phyloP scores from a whole-genome alignment of 306 rosid genomes.

The Prunus davidiana region DNA sequence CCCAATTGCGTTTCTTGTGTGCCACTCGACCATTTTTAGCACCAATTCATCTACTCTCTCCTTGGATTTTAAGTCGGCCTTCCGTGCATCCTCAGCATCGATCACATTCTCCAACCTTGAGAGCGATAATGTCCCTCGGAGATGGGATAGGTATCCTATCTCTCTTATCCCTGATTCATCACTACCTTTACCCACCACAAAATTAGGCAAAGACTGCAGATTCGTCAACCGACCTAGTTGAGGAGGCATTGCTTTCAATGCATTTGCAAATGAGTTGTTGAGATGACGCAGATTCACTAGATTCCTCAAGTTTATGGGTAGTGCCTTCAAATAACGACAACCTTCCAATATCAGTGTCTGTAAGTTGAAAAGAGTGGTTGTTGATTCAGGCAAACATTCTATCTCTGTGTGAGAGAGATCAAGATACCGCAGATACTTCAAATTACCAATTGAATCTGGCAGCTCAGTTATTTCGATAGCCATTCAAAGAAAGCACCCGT shows the following conservation, averaged over 20 bases:
- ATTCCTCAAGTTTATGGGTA: not conserved
- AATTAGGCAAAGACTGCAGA: not conserved
- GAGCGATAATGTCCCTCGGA: not conserved
- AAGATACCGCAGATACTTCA: not conserved
- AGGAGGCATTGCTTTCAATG: not conserved
- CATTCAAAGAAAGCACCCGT: not conserved
- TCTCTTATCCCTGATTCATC: not conserved
- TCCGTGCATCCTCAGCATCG: not conserved
- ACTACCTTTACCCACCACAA: not conserved
- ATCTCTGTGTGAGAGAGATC: not conserved
- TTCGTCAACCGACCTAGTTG: not conserved
- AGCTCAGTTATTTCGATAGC: not conserved
- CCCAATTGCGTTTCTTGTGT: not conserved
- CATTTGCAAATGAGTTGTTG: not conserved
- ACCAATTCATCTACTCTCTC: not conserved
- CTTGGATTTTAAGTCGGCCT: not conserved
- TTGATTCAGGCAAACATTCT: not conserved
- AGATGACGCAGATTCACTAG: not conserved
- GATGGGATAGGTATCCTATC: not conserved
- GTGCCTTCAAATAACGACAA: accelerated
- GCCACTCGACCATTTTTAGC: not conserved
- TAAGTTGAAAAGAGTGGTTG: not conserved
- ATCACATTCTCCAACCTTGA: conserved; percentile 8
- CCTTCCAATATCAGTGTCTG: not conserved
- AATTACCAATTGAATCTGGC: not conserved